Evolutionary conservation across 495 filamentous ascomycete genomes (phyloP).

Genomic region (Choiromyces venosus): DNA sequence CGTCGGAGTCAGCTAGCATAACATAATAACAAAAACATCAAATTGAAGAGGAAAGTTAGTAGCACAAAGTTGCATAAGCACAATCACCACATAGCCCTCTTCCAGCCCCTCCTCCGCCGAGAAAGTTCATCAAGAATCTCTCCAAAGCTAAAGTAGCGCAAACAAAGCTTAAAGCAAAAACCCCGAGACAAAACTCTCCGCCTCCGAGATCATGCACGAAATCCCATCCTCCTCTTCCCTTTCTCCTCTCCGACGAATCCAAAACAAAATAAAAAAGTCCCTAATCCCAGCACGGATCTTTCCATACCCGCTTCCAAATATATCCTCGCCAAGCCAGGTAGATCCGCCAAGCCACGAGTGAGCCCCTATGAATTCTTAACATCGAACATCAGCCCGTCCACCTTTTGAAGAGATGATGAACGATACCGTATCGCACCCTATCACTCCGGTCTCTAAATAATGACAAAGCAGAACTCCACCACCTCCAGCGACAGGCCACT

Average conservation of each 20-base stretch:
- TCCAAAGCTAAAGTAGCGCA: not conserved
- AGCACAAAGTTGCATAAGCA: no score
- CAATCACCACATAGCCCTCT: not conserved
- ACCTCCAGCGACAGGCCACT: not conserved
- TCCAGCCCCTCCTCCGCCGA: not conserved
- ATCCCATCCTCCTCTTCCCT: no score
- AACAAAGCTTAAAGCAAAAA: not conserved
- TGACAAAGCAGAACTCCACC: not conserved
- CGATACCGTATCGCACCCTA: not conserved
- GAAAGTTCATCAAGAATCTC: not conserved
- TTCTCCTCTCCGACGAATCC: not conserved
- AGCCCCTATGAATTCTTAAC: not conserved
- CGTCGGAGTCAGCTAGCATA: not conserved
- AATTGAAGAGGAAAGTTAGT: not conserved
- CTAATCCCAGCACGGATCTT: no score
- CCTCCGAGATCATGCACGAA: not conserved
- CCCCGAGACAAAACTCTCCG: not conserved
- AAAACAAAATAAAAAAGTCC: not conserved
- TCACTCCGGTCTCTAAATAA: not conserved
- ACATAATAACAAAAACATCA: not conserved
- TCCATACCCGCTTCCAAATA: no score
- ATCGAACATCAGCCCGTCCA: not conserved
- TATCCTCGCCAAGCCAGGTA: no score
- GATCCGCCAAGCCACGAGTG: slow-evolving; percentile 1
- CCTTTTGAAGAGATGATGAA: not conserved